These are phyloP conservation scores for Artemisia annua DNA, from an alignment of 129 eudicot species.

Conservation along the genomic window DNA sequence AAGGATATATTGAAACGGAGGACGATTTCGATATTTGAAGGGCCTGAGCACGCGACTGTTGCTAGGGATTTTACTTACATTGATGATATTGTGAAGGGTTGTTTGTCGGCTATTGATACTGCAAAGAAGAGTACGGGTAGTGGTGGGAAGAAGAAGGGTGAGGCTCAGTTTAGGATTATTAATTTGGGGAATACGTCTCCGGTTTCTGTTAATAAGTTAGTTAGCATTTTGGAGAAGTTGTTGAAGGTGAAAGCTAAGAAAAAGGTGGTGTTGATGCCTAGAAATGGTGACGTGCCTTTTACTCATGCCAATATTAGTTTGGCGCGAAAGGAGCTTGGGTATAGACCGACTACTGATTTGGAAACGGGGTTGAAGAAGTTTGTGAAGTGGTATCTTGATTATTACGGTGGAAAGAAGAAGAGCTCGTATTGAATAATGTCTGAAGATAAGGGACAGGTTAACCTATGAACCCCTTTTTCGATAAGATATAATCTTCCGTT, in stretches of 20 bases:
- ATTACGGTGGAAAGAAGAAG: conserved; percentile 56
- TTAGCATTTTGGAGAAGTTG: conserved; percentile 57
- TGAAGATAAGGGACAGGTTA: conserved; percentile 17
- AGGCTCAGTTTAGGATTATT: conserved; percentile 61
- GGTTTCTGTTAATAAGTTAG: conserved; percentile 53
- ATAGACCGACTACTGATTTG: conserved; percentile 55
- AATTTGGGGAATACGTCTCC: conserved; percentile 72
- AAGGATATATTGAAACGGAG: conserved; percentile 58
- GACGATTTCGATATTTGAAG: conserved; percentile 49
- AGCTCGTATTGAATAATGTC: conserved; percentile 32
- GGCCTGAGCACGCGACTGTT: conserved; percentile 54
- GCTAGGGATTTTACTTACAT: conserved; percentile 68
- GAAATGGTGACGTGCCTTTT: conserved; percentile 59
- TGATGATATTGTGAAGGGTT: conserved; percentile 73
- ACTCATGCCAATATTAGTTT: conserved; percentile 67
- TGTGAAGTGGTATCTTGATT: conserved; percentile 59
- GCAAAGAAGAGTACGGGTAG: conserved; percentile 65
- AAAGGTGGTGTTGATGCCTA: conserved; percentile 59
- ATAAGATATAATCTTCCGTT: conserved; percentile 12
- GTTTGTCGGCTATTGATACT: conserved; percentile 56
- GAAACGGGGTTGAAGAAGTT: conserved; percentile 62
- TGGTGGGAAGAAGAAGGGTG: conserved; percentile 59
- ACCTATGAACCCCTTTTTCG: conserved; percentile 16
- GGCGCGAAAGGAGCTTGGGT: conserved; percentile 54
- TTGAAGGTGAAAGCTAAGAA: conserved; percentile 66